Conservation (phyloP, 1,284 basidiomycete species). For the Irpex sp. region DNA sequence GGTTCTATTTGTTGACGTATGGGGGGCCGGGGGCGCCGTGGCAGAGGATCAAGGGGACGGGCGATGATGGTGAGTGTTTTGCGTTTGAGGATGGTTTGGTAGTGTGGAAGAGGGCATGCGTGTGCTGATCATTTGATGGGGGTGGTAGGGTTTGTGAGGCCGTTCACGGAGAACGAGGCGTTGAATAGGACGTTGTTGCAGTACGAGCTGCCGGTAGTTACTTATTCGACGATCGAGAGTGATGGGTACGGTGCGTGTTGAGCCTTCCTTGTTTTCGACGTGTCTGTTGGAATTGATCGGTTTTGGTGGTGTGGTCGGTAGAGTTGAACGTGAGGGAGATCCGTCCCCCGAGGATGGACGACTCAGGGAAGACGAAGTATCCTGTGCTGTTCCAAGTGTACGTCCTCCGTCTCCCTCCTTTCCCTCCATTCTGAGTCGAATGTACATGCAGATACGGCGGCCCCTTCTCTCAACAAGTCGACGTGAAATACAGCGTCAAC, state of each 20-base stretch:
- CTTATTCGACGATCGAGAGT: conserved; percentile 65
- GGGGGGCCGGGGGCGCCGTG: conserved; percentile 82
- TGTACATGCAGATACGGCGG: conserved; percentile 72
- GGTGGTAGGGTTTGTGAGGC: conserved; percentile 43
- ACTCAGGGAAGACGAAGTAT: conserved; percentile 88
- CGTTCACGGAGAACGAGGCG: conserved; percentile 68
- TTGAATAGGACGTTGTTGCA: conserved; percentile 67
- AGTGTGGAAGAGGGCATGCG: neutral
- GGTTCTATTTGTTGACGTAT: conserved; percentile 82
- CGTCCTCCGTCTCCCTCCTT: conserved; percentile 21
- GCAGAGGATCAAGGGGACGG: conserved; percentile 72
- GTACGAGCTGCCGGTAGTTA: conserved; percentile 71
- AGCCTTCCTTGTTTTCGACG: neutral
- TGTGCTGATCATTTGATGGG: neutral
- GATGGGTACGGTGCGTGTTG: conserved; percentile 66
- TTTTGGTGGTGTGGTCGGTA: conserved; percentile 19
- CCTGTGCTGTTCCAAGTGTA: conserved; percentile 87
- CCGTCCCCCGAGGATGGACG: conserved; percentile 87
- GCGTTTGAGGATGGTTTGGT: too few relatives aligned
- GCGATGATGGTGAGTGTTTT: conserved; percentile 46
- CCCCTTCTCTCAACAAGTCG: conserved; percentile 77
- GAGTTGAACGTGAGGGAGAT: conserved; percentile 88
- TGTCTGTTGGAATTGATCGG: neutral
- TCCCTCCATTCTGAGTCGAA: neutral
- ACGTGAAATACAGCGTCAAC: conserved; percentile 61